phyloP scores from a whole-genome alignment of 805 yeast genomes.

The Zygosaccharomyces siamensis region DNA sequence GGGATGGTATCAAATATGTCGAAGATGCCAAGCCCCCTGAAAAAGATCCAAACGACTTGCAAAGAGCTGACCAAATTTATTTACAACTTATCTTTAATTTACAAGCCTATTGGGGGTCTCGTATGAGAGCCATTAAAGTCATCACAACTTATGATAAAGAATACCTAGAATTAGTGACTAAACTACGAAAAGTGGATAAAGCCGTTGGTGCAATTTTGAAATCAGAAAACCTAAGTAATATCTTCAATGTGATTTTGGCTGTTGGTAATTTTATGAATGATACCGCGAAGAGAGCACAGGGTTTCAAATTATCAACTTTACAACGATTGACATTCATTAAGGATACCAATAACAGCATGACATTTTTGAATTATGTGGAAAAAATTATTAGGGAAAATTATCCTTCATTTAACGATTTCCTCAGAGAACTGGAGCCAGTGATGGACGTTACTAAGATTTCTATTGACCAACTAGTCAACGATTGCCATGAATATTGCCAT shows the following conservation, averaged over 20 bases:
- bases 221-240: conserved; percentile 62
- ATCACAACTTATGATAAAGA: conserved; percentile 72
- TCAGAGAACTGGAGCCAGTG: conserved; percentile 63
- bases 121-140: conserved; percentile 77
- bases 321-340: conserved; percentile 87
- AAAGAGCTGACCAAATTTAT: conserved; percentile 81
- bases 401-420: conserved; percentile 70
- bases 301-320: conserved; percentile 85
- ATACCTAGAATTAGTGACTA: conserved; percentile 61
- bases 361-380: conserved; percentile 90
- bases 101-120: conserved; percentile 85
- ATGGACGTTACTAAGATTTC: conserved; percentile 64
- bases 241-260: conserved; percentile 78
- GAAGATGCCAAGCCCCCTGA: conserved; percentile 46
- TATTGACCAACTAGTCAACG: conserved; percentile 73
- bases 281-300: conserved; percentile 83
- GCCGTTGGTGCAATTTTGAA: conserved; percentile 64
- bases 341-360: conserved; percentile 80
- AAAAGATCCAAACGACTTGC: conserved; percentile 70
- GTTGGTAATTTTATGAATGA: conserved; percentile 98
- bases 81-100: conserved; percentile 78
- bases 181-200: conserved; percentile 63
- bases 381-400: conserved; percentile 76
- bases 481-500: conserved; percentile 59
- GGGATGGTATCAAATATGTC: conserved; percentile 43